Evolutionary conservation across 768 basidiomycete genomes (phyloP), one percentile per base, ranked within the genome.

Genomic region (Scleroderma citrinum): DNA sequence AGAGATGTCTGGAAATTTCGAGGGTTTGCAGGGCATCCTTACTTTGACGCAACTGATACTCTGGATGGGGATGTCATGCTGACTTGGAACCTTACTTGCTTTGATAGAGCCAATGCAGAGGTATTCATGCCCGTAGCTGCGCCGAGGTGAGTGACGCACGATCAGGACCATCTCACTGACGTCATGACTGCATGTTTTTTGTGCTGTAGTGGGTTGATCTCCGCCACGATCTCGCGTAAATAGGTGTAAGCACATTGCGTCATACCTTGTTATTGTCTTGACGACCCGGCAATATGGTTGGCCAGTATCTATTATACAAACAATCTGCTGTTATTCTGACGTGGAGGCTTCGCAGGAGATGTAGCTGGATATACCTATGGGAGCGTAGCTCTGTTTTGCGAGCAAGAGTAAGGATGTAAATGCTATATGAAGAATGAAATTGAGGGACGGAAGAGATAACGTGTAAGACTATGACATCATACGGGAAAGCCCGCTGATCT

Each of bases 51-150:
- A n/a, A n/a, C n/a, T n/a, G n/a, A n/a, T n/a, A n/a, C n/a, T n/a
- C 13, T 13, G 34, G 23, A 12, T 48, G 46, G 24, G 38, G 13
- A 11, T 2, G 30, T 30, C 30, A 31, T 44, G 43, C 29, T 32
- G 29, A 44, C 29, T 44, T 12, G n/a, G 43, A 29, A 34, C 8
- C 24, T 30, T 31, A 29, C 26, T 44, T 23, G 17, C 43, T 17
- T 44, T 32, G 43, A 31, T 71, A 89, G 87, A 65, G 72, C 77
- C 1, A 70, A 76, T 14, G 91, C 90, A 16, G 92, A 95, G 65
- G 93, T 96, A 21, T 95, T 94, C 68, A 73, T 81, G 52, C 91
- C 93, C 43, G 71, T 91, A 51, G 76, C 85, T 31, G 87, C 88
- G n/a, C 92, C 92, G 19, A 90, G 87, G 88, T 87, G 56, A 58